Percentiles rank a stretch among this genome's conserved stretches.
Evolutionary conservation across 2,329 filamentous ascomycete species (phyloP).

Genomic region (Talaromyces sp.): DNA sequence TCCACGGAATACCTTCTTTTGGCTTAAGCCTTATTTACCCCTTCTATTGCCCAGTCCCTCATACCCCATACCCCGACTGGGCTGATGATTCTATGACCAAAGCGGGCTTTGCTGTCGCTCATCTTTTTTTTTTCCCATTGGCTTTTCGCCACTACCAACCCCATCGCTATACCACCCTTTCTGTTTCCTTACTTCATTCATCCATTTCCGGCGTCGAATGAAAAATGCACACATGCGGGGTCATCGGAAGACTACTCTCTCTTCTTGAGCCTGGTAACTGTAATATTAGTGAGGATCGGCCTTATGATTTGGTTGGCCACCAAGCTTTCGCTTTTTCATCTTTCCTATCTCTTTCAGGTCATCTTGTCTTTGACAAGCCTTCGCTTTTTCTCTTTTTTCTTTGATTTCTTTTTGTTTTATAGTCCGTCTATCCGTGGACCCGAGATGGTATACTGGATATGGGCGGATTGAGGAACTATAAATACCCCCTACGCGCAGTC

Average conservation of each 20-base stretch:
- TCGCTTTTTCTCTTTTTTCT: slow-evolving; percentile 11
- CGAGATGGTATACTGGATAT: slow-evolving; percentile 9
- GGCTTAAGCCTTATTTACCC: slow-evolving; percentile 16
- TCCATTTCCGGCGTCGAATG: slow-evolving; percentile 30
- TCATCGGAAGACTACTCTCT: slow-evolving; percentile 14
- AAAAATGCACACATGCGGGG: slow-evolving; percentile 22
- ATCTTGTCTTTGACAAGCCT: slow-evolving; percentile 14
- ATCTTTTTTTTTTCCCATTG: slow-evolving; percentile 17
- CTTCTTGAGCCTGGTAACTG: slow-evolving; percentile 30
- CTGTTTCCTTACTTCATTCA: not conserved
- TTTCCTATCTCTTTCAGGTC: slow-evolving; percentile 12
- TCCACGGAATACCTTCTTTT: slow-evolving; percentile 14
- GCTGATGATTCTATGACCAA: slow-evolving; percentile 43
- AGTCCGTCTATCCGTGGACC: slow-evolving; percentile 3
- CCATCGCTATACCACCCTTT: too few relatives aligned
- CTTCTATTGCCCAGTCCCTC: slow-evolving; percentile 23
- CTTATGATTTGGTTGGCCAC: slow-evolving; percentile 8
- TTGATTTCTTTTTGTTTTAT: slow-evolving; percentile 12
- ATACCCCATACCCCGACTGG: slow-evolving; percentile 22
- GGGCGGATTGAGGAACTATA: slow-evolving; percentile 16
- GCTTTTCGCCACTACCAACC: not conserved
- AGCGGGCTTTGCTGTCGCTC: slow-evolving; percentile 46
- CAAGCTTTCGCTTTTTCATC: slow-evolving; percentile 17
- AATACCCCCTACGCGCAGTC: slow-evolving; percentile 27
- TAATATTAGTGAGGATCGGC: slow-evolving; percentile 35